Conservation (phyloP, 768 basidiomycete species). For the Trametes cinnabarina region DNA sequence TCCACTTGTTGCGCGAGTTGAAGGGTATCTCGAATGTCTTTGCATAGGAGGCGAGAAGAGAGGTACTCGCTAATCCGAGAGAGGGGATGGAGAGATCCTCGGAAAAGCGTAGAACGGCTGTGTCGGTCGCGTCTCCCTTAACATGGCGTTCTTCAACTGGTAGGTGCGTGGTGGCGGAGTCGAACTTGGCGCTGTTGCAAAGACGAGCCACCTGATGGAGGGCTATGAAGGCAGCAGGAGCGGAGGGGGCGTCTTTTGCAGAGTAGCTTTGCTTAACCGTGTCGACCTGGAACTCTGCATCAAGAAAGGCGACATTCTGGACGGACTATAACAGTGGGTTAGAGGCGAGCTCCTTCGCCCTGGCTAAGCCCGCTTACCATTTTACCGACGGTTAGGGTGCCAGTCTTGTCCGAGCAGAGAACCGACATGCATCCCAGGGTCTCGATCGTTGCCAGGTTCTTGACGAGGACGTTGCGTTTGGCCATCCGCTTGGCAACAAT, state of each 20-base stretch:
- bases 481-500: conserved; percentile 43
- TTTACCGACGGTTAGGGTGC: conserved; percentile 53
- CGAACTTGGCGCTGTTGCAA: conserved; percentile 58
- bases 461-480: conserved; percentile 51
- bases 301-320: conserved; percentile 40
- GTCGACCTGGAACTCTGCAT: conserved; percentile 23
- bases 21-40: conserved; percentile 33
- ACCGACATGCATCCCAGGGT: conserved; percentile 62
- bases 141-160: conserved; percentile 33
- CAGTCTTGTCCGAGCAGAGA: conserved; percentile 56
- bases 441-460: conserved; percentile 63
- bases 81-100: conserved; percentile 27
- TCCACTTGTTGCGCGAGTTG: conserved; percentile 54
- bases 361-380: no score
- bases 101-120: conserved; percentile 53
- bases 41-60: conserved; percentile 13
- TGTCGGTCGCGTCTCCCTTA: conserved; percentile 58
- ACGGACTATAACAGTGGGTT: conserved; percentile 33
- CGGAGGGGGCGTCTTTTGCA: conserved; percentile 4
- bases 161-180: conserved; percentile 27
- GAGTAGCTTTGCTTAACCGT: conserved; percentile 23
- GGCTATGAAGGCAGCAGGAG: conserved; percentile 27
- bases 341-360: no score
- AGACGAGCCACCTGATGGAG: conserved; percentile 46
- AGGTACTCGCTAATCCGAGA: conserved; percentile 1